Evolutionary conservation across 208 protist species (phyloP).

Genomic region (Leishmania mexicana): DNA sequence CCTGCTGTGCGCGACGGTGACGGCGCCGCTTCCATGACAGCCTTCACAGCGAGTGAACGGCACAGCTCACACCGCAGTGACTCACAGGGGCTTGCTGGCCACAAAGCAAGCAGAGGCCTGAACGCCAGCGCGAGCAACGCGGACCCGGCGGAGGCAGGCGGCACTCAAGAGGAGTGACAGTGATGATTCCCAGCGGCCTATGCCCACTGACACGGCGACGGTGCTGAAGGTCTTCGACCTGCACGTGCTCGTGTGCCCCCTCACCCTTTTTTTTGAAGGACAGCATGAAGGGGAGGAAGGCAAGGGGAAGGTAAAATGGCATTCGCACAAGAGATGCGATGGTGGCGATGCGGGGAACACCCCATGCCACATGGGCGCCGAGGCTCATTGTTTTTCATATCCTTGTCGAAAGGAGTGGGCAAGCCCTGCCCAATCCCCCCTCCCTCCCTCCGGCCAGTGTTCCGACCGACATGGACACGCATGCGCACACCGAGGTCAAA

Average conservation of each 20-base stretch:
- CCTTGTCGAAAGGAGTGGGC: not conserved
- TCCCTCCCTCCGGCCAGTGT: too few species aligned
- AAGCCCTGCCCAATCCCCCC: not conserved
- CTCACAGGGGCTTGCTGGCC: not conserved
- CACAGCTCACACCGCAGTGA: not conserved
- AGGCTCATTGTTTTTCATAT: not conserved
- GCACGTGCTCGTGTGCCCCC: not conserved
- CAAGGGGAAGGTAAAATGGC: not conserved
- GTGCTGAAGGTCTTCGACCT: not conserved
- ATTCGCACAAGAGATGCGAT: not conserved
- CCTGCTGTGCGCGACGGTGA: not conserved
- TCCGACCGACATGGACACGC: not conserved
- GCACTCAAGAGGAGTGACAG: not conserved
- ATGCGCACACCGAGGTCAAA: not conserved
- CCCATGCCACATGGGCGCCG: not conserved
- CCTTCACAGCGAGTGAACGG: not conserved
- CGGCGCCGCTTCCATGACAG: too few species aligned
- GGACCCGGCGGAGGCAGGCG: too few species aligned
- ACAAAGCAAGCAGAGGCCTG: not conserved
- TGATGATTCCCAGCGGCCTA: not conserved
- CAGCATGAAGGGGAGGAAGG: not conserved
- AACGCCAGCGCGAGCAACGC: not conserved
- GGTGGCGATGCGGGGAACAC: not conserved
- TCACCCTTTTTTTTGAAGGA: not conserved
- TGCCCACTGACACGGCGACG: not conserved